Evolutionary conservation across 2,329 filamentous ascomycete species (phyloP), one percentile per base, ranked within the genome.

Genomic region (Aspergillus sp.): DNA sequence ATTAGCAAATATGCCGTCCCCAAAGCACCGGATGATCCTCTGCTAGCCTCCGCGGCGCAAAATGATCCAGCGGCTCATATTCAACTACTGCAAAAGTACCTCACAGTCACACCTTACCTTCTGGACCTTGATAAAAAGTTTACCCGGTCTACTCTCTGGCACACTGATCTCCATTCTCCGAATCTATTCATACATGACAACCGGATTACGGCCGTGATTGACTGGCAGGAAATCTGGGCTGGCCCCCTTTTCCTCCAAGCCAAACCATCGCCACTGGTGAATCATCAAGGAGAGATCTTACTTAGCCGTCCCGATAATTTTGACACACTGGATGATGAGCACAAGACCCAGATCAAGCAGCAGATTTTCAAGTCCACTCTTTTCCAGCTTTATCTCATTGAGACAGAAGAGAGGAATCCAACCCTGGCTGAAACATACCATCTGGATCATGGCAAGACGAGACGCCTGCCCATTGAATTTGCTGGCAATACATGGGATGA

Each of bases 161-260:
- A 72, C 51, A 53, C 50, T 35, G 66, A 71, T 53, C 48, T 72
- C 37, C 60, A 63, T 46, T 52, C 60, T 12, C 50, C 56, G 5
- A 72, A 69, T 47, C 52, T 71, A 28, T 71, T 71, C 47, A 58
- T 69, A 8, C 36, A 57, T 37, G 36, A 66, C 32, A 49, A 58
- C 35, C 52, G 49, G 42, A 62, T 72, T 35, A 65, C 64, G n/a
- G 57, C 60, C 41, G 46, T 72, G 8, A 70, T 73, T 35, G 66
- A 72, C 50, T 72, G 67, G 67, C 64, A 70, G 50, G 58, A 60
- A 35, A 54, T 44, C 32, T 68, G 56, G 44, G 50, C 54, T 27
- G 52, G 44, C 8, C 57, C 52, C 28, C 44, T 58, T 8, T 56
- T 57, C 37, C 50, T 54, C 28, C 48, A 52, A 51, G 50, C 51